Conservation (phyloP, 371 early-diverging fungal genomes). For the Mucor indicus region DNA sequence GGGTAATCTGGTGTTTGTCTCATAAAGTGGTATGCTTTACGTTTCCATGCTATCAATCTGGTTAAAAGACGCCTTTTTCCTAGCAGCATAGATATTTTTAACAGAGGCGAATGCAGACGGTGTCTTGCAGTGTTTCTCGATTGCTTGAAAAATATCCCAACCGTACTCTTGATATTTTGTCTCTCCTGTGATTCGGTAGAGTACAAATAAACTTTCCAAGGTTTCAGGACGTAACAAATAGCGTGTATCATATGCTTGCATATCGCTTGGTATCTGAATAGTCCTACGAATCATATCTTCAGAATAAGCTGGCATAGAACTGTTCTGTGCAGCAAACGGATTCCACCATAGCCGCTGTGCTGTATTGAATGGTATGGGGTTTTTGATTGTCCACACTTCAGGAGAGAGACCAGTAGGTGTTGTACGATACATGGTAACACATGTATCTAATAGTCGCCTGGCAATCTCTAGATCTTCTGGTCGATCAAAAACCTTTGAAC, state of each 20-base stretch:
- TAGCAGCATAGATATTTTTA: slow-evolving; percentile 32
- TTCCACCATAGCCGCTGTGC: background rate
- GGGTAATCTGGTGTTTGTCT: no score
- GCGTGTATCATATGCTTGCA: background rate
- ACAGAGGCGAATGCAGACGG: slow-evolving; percentile 60
- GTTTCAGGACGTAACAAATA: slow-evolving; percentile 52
- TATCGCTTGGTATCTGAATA: background rate
- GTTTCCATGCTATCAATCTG: slow-evolving; percentile 43
- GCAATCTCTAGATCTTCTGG: slow-evolving; percentile 47
- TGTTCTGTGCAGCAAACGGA: no score
- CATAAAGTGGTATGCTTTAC: no score
- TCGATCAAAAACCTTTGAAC: slow-evolving; percentile 47
- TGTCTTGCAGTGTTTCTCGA: slow-evolving; percentile 61
- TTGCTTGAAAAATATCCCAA: slow-evolving; percentile 63
- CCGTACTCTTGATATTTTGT: slow-evolving; percentile 57
- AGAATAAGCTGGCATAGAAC: no score
- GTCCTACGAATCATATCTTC: no score
- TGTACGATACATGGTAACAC: slow-evolving; percentile 58
- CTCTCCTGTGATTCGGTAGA: slow-evolving; percentile 72
- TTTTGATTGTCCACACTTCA: slow-evolving; percentile 40
- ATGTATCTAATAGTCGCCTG: slow-evolving; percentile 52
- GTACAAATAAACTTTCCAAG: slow-evolving; percentile 69
- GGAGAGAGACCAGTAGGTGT: slow-evolving; percentile 57
- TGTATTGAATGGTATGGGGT: background rate
- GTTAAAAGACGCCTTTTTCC: slow-evolving; percentile 31